Base-by-base conservation (phyloP, 805 yeast species). In the Candida saitoana region DNA sequence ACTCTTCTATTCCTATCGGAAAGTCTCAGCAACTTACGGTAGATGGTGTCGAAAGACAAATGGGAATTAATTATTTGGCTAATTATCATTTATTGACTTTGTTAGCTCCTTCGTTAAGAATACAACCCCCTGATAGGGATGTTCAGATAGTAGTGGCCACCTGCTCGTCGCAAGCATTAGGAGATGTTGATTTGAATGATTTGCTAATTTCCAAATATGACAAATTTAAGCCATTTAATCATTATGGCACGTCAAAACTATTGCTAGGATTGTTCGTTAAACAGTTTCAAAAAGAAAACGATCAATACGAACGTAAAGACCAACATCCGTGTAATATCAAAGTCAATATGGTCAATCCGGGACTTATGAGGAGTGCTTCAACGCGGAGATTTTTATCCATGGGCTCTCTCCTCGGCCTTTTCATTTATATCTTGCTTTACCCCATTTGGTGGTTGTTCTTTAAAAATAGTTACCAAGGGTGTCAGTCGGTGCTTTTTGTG, bases 121-220 rank as follows among this genome's bases (percentile, higher is more conserved):
- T 81, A 2, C 99, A 93, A 65, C 95, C 97, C 2, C 87, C 96
- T 0, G 98, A 90, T 62, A 74, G 99, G 49, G 98, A 90, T 55
- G 96, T 93, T 2, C 70, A 97, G 35, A 77, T 93, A 4, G 59
- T 93, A 2, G 50, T 88, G n/a, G 76, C 90, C 0, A 75, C 88
- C 1, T 93, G 99, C 62, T 65, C 85, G 47, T 68, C 88, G 8
- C 93, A 87, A 48, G 77, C 87, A 1, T 56, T 86, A 62, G 97
- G 87, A 2, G 73, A 73, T 11, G 55, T 91, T 14, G 82, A 84
- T 44, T 33, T 77, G 3, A 88, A 84, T 55, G 74, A 69, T 45
- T 71, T 89, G 17, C 68, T 87, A 39, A 84, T 85, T 82, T 74
- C 27, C 27, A 22, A 22, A 11, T 91, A 87, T 56, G 87, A 87